Base-by-base conservation (phyloP, 163 green algal species). In the Scenedesmus sp. region DNA sequence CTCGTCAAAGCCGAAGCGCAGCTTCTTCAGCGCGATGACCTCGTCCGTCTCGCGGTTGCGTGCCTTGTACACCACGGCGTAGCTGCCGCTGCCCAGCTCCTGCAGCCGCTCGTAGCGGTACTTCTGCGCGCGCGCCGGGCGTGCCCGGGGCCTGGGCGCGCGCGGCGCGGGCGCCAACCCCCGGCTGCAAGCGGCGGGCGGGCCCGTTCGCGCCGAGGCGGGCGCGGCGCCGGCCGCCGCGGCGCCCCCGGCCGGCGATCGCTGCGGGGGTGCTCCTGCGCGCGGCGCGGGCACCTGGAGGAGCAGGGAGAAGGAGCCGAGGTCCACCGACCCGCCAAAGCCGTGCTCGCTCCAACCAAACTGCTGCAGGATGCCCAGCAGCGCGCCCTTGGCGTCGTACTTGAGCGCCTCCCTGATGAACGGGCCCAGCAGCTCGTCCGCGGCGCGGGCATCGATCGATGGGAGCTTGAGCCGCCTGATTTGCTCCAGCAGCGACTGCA, bases 21-120 rank as follows among this genome's bases (percentile, higher is more conserved):
- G 89, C 77, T 95, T 95, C 83, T 98, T 98, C n/a, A 98, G 83
- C 4, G 92, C 93, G 28, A 97, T 84, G 1, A 84, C 24, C 36
- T 90, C 78, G 2, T 85, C 74, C 2, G 87, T 93, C 60, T 91
- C 76, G 1, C 85, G 72, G 84, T 93, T 86, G 44, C 82, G 65
- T 2, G 88, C 93, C 34, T 94, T 88, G 70, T 92, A 92, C 22
- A 96, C 92, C 7, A 93, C 70, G 24, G 87, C 87, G 63, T 94
- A 95, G 0, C 87, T 88, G 29, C 92, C 90, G 29, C 78, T 77
- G 39, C 91, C 91, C 10, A 92, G 85, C 77, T 91, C 88, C 31
- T 82, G 78, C 39, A 89, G 71, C 26, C 79, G 70, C 34, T 84
- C 67, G 48, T 85, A 90, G 51, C 60, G 64, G 42, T 77, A 81